Conservation (phyloP, 768 basidiomycete species). For the Brasilioporus rufonigricans region DNA sequence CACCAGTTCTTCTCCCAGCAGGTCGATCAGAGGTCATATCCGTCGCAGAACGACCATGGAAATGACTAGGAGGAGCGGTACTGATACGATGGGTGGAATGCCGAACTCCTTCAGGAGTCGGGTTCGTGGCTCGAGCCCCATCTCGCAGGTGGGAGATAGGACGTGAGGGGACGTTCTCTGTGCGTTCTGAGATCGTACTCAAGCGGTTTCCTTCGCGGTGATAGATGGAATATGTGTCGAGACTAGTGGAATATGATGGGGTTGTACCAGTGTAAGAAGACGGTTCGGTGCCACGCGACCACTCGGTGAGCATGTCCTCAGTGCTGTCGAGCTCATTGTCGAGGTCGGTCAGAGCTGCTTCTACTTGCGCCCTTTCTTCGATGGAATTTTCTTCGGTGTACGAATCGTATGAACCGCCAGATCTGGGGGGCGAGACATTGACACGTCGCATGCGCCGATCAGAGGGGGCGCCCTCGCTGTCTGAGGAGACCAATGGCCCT, state of each 20-base stretch:
- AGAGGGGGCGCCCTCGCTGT: constrained; percentile 44
- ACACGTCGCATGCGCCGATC: constrained; percentile 50
- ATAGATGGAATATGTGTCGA: constrained; percentile 38
- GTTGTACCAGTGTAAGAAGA: constrained; percentile 33
- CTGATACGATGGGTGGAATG: constrained; percentile 44
- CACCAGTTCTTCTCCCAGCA: constrained; percentile 54
- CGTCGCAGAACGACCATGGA: constrained; percentile 56
- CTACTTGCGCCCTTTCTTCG: constrained; percentile 54
- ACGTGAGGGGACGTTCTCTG: constrained; percentile 63
- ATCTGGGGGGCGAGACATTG: constrained; percentile 51
- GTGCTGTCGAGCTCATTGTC: constrained; percentile 67
- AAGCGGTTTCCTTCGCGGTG: constrained; percentile 49
- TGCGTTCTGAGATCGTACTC: constrained; percentile 77
- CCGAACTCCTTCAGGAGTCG: constrained; percentile 45
- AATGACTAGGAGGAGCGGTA: constrained; percentile 35
- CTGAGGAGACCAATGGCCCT: constrained; percentile 44
- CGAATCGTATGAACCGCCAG: constrained; percentile 42
- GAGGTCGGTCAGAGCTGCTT: constrained; percentile 61
- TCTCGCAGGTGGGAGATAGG: constrained; percentile 47
- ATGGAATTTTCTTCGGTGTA: constrained; percentile 57
- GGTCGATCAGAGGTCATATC: constrained; percentile 52
- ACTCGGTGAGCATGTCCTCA: constrained; percentile 63
- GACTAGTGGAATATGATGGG: constrained; percentile 33
- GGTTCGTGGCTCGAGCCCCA: constrained; percentile 33
- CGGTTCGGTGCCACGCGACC: constrained; percentile 49